Evolutionary conservation across 2,329 filamentous ascomycete species (phyloP).

Genomic region (Lasiodiplodia hormozganensis): DNA sequence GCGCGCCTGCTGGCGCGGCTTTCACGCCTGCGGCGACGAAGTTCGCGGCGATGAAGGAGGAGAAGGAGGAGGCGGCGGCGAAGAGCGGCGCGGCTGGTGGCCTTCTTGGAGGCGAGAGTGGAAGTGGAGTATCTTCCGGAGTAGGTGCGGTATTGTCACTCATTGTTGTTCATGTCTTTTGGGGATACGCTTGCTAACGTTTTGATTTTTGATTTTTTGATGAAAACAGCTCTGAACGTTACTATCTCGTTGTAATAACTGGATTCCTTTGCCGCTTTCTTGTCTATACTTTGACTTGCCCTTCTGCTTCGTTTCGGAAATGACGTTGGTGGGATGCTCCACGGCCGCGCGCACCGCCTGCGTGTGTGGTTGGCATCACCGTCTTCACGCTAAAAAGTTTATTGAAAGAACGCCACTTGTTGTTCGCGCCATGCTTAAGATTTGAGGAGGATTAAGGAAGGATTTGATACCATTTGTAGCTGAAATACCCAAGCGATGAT

Average conservation of each 20-base stretch:
- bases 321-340: neutral
- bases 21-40: constrained; percentile 20
- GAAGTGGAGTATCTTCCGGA: neutral
- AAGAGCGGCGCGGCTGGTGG: neutral
- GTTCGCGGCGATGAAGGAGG: constrained; percentile 14
- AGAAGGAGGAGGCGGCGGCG: neutral
- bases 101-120: neutral
- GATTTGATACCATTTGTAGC: neutral
- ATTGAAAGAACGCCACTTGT: neutral
- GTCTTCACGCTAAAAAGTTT: neutral
- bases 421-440: neutral
- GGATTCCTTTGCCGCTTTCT: neutral
- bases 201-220: no score
- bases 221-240: neutral
- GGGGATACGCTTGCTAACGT: neutral
- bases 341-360: neutral
- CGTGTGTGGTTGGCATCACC: neutral
- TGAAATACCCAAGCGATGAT: neutral
- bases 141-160: constrained; percentile 6
- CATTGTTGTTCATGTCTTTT: neutral
- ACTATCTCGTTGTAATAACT: neutral
- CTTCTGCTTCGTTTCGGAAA: neutral
- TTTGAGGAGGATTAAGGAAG: neutral
- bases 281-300: neutral
- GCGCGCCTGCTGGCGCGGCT: neutral